Conservation (phyloP, 108 stramenopile species). For the Parietichytrium sp. region DNA sequence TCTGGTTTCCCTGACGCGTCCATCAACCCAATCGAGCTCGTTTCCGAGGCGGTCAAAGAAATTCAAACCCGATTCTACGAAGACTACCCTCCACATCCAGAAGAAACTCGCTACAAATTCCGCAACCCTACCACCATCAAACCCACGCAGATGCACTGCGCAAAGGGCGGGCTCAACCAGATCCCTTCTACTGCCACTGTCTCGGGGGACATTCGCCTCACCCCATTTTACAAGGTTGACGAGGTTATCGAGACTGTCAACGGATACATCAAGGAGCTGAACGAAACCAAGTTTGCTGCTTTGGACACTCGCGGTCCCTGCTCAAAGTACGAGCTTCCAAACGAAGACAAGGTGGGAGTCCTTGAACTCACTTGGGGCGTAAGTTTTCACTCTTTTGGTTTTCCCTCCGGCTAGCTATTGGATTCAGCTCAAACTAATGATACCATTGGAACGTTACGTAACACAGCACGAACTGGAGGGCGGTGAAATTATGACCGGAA, state of each 20-base stretch:
- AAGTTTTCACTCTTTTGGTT: no score
- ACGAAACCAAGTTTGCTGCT: slow-evolving; percentile 43
- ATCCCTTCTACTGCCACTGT: slow-evolving; percentile 60
- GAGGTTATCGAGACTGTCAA: slow-evolving; percentile 49
- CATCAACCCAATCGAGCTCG: slow-evolving; percentile 65
- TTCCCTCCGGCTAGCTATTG: no score
- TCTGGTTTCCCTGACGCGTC: slow-evolving; percentile 61
- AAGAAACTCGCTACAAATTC: slow-evolving; percentile 60
- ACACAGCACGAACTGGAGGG: no score
- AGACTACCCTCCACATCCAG: slow-evolving; percentile 59
- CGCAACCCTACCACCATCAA: slow-evolving; percentile 65
- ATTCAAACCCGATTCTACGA: slow-evolving; percentile 58
- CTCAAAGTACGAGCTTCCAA: slow-evolving; percentile 65
- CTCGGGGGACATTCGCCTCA: slow-evolving; percentile 62
- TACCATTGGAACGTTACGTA: no score
- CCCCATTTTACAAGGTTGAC: slow-evolving; percentile 62
- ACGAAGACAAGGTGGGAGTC: slow-evolving; percentile 54
- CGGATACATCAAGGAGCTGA: slow-evolving; percentile 61
- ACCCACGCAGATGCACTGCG: slow-evolving; percentile 63
- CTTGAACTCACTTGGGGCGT: slow-evolving; percentile 62
- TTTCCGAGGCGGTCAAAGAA: slow-evolving; percentile 46
- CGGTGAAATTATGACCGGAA: slow-evolving; percentile 56
- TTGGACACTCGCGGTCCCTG: slow-evolving; percentile 60
- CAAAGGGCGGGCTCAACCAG: slow-evolving; percentile 65
- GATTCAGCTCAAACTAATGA: no score